Conservation (phyloP, 1,284 basidiomycete genomes). For the Apiotrichum montevideense region DNA sequence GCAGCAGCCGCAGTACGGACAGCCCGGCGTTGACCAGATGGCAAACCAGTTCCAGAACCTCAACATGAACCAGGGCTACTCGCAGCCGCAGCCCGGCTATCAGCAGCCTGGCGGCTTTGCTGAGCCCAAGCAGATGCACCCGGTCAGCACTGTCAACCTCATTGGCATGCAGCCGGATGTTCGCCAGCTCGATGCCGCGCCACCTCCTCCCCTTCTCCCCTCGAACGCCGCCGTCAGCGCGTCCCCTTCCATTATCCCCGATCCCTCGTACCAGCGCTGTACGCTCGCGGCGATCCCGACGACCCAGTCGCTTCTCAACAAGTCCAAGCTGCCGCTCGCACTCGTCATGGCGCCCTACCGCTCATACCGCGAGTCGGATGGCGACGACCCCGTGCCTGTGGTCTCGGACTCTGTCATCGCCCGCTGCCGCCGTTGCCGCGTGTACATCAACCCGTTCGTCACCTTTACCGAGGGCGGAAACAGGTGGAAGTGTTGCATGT, state of each 20-base stretch:
- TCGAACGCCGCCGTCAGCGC: slow-evolving; percentile 73
- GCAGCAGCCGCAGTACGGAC: slow-evolving; percentile 11
- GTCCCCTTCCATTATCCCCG: slow-evolving; percentile 73
- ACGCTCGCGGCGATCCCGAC: slow-evolving; percentile 92
- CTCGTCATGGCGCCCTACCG: slow-evolving; percentile 90
- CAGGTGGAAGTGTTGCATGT: slow-evolving; percentile 99
- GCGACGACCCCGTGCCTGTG: slow-evolving; percentile 67
- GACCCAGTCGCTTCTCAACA: slow-evolving; percentile 81
- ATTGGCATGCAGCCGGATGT: slow-evolving; percentile 87
- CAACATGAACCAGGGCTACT: slow-evolving; percentile 58
- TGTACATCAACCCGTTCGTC: slow-evolving; percentile 98
- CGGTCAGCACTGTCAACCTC: slow-evolving; percentile 73
- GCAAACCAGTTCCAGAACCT: slow-evolving; percentile 81
- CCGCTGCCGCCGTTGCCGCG: slow-evolving; percentile 91
- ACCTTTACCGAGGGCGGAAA: slow-evolving; percentile 98
- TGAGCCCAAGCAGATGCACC: slow-evolving; percentile 47
- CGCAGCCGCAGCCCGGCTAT: slow-evolving; percentile 7
- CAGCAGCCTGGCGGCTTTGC: slow-evolving; percentile 9
- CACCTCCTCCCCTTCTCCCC: slow-evolving; percentile 84
- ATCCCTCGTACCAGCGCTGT: slow-evolving; percentile 85
- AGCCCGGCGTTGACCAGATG: slow-evolving; percentile 56
- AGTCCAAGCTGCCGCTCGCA: slow-evolving; percentile 88
- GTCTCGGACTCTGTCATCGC: slow-evolving; percentile 94
- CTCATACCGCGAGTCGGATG: slow-evolving; percentile 55
- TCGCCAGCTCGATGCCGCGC: slow-evolving; percentile 67